A percentile compares a stretch with the other conserved stretches of the same genome.
phyloP scores from a whole-genome alignment of 768 basidiomycete species.

The Butyriboletus loyo region DNA sequence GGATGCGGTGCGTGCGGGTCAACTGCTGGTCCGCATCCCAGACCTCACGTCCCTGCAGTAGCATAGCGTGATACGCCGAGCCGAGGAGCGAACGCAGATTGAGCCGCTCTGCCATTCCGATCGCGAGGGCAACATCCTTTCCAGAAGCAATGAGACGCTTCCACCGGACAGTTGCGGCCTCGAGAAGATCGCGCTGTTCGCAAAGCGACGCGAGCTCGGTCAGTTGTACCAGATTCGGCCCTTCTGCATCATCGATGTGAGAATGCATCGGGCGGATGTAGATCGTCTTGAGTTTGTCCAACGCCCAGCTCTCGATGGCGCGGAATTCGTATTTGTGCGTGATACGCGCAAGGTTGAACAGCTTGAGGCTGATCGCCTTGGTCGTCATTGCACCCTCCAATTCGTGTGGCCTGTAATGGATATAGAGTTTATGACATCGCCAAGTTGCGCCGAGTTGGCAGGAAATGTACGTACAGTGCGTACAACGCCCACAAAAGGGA shows the following conservation, averaged over 20 bases:
- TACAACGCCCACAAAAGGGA: conserved; percentile 54
- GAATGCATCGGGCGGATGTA: conserved; percentile 32
- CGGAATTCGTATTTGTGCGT: conserved; percentile 49
- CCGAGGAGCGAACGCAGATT: conserved; percentile 46
- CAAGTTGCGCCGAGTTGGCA: not conserved
- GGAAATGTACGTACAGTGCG: conserved; percentile 41
- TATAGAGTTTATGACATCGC: conserved; percentile 3
- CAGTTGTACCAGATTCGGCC: conserved; percentile 43
- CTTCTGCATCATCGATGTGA: conserved; percentile 30
- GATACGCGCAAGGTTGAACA: conserved; percentile 47
- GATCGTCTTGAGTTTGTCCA: conserved; percentile 38
- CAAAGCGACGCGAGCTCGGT: conserved; percentile 54
- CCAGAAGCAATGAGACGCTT: conserved; percentile 45
- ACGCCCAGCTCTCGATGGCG: conserved; percentile 44
- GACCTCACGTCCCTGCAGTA: conserved; percentile 46
- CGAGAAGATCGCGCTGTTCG: conserved; percentile 43
- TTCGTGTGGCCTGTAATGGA: conserved; percentile 40
- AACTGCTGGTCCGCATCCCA: conserved; percentile 50
- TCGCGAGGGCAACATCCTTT: conserved; percentile 44
- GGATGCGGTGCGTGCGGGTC: conserved; percentile 47
- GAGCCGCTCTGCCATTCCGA: conserved; percentile 46
- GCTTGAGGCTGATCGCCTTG: conserved; percentile 42
- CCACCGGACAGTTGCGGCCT: conserved; percentile 43
- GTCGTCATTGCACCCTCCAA: conserved; percentile 41
- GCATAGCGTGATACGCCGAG: conserved; percentile 50